These are phyloP conservation scores for Zygoascus ofunaensis DNA, from an alignment of 805 yeast species.

Conservation along the genomic window DNA sequence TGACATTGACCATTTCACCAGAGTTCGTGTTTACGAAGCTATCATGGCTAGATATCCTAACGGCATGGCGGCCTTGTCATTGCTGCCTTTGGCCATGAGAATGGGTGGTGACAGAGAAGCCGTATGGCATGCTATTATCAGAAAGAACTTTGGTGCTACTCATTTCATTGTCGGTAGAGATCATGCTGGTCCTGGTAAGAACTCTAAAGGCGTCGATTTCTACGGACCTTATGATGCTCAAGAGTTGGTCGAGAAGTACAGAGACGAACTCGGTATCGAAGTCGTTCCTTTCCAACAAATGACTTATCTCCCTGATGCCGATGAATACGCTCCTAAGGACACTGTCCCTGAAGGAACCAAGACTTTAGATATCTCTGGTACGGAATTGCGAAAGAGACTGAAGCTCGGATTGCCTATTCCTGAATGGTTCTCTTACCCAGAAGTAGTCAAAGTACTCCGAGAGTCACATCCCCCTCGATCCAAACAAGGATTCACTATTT, in stretches of 20 bases:
- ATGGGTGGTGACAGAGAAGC: slow-evolving; percentile 99
- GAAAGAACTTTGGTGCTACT: slow-evolving; percentile 93
- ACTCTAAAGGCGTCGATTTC: slow-evolving; percentile 85
- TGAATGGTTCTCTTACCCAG: slow-evolving; percentile 96
- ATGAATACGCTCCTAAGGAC: slow-evolving; percentile 91
- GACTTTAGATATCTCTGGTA: slow-evolving; percentile 89
- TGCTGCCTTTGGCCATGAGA: slow-evolving; percentile 94
- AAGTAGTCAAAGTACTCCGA: slow-evolving; percentile 83
- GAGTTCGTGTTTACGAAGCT: slow-evolving; percentile 91
- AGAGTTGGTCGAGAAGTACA: slow-evolving; percentile 66
- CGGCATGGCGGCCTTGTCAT: slow-evolving; percentile 82
- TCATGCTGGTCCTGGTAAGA: slow-evolving; percentile 92
- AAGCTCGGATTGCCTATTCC: slow-evolving; percentile 85
- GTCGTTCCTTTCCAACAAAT: slow-evolving; percentile 97
- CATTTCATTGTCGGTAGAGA: slow-evolving; percentile 97
- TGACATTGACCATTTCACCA: slow-evolving; percentile 94
- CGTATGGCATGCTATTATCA: slow-evolving; percentile 94
- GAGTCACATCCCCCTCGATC: slow-evolving; percentile 89
- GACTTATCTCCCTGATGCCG: slow-evolving; percentile 90
- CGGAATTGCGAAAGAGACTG: slow-evolving; percentile 82
- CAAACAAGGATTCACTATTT: slow-evolving; percentile 77
- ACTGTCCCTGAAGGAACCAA: slow-evolving; percentile 70
- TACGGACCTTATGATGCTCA: slow-evolving; percentile 98
- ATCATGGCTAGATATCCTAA: slow-evolving; percentile 87
- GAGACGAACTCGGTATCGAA: slow-evolving; percentile 72